phyloP scores from a whole-genome alignment of 2,329 filamentous ascomycete genomes.

The Arthrobotrys conoides region DNA sequence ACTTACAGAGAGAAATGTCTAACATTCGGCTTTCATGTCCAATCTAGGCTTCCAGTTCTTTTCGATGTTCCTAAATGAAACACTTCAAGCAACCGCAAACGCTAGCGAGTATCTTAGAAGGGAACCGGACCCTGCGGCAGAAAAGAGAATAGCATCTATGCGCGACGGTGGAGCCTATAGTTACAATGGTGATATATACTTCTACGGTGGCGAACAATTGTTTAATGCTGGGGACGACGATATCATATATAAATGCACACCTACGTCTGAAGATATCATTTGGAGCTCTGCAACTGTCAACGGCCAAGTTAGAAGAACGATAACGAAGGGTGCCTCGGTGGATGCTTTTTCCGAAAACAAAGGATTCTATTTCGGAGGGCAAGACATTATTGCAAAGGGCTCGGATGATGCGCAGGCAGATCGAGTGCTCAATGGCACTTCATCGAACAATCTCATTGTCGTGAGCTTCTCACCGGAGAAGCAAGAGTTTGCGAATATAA shows the following conservation, averaged over 20 bases:
- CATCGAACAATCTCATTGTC: slow-evolving; percentile 45
- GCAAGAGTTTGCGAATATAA: slow-evolving; percentile 51
- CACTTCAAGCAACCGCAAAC: slow-evolving; percentile 38
- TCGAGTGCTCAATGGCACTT: slow-evolving; percentile 36
- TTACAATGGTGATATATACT: slow-evolving; percentile 53
- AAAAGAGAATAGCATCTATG: slow-evolving; percentile 52
- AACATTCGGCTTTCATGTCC: background rate
- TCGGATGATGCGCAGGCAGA: slow-evolving; percentile 43
- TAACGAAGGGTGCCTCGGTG: slow-evolving; percentile 54
- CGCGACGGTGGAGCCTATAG: slow-evolving; percentile 54
- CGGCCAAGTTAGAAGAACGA: slow-evolving; percentile 43
- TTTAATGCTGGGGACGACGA: slow-evolving; percentile 51
- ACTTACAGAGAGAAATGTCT: slow-evolving; percentile 1
- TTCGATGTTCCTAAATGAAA: slow-evolving; percentile 55
- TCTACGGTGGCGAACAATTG: slow-evolving; percentile 56
- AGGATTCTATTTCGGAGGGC: slow-evolving; percentile 58
- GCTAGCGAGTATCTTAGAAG: slow-evolving; percentile 41
- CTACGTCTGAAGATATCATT: slow-evolving; percentile 46
- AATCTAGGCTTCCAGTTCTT: slow-evolving; percentile 58
- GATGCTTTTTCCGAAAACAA: slow-evolving; percentile 48
- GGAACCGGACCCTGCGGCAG: slow-evolving; percentile 47
- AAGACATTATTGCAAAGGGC: slow-evolving; percentile 43
- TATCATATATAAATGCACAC: slow-evolving; percentile 53
- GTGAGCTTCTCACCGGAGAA: slow-evolving; percentile 26
- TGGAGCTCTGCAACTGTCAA: slow-evolving; percentile 35